Evolutionary conservation across 2,329 filamentous ascomycete genomes (phyloP).

Genomic region (Trichophyton schoenleinii): DNA sequence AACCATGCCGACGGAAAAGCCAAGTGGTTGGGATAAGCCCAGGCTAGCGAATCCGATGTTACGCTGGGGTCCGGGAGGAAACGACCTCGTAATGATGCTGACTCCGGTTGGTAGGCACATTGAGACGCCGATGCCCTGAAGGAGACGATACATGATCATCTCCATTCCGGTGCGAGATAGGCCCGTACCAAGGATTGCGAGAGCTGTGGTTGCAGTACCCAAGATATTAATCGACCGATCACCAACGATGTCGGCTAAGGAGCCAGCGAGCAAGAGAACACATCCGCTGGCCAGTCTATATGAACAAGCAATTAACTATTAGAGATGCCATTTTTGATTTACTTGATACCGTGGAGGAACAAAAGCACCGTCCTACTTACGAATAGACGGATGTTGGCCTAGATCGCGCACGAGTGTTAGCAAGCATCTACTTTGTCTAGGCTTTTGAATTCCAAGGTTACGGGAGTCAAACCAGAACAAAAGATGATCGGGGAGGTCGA

Average conservation of each 20-base stretch:
- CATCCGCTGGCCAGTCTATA: slow-evolving; percentile 28
- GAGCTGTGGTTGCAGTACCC: slow-evolving; percentile 31
- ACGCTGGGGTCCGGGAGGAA: slow-evolving; percentile 32
- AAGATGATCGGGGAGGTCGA: slow-evolving; percentile 18
- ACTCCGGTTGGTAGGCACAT: slow-evolving; percentile 37
- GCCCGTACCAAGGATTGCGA: slow-evolving; percentile 33
- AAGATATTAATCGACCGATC: slow-evolving; percentile 34
- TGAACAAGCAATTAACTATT: slow-evolving; percentile 19
- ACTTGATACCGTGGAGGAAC: background rate
- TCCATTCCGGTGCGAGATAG: slow-evolving; percentile 25
- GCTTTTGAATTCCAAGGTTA: background rate
- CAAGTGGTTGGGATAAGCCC: slow-evolving; percentile 38
- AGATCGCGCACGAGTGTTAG: background rate
- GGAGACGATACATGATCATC: slow-evolving; percentile 35
- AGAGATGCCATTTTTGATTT: slow-evolving; percentile 3
- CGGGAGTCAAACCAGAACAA: slow-evolving; percentile 8
- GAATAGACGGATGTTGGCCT: slow-evolving; percentile 10
- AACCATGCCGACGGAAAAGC: slow-evolving; percentile 38
- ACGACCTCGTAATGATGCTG: slow-evolving; percentile 35
- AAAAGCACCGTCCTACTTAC: background rate
- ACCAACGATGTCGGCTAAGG: slow-evolving; percentile 39
- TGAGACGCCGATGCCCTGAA: slow-evolving; percentile 34
- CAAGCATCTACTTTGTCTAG: background rate
- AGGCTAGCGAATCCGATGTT: slow-evolving; percentile 41
- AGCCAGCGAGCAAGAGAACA: slow-evolving; percentile 36